Percentiles rank a stretch among this genome's conserved stretches.
phyloP scores from a whole-genome alignment of 2,329 filamentous ascomycete genomes.

The Pseudogymnoascus sp. region DNA sequence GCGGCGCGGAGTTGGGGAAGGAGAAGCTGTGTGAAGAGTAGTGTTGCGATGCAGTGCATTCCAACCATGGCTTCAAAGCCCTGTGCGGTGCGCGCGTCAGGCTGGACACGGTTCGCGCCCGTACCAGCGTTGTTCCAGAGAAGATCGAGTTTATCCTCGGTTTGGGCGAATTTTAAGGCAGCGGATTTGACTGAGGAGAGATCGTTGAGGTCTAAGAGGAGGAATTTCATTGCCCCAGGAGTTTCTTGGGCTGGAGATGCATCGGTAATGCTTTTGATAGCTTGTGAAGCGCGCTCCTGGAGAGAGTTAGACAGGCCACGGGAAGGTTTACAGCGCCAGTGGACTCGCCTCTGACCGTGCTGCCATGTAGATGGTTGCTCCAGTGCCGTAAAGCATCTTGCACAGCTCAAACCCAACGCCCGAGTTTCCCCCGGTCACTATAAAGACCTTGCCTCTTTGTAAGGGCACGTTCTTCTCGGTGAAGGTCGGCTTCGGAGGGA shows the following conservation, averaged over 20 bases:
- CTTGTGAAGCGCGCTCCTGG: slow-evolving; percentile 28
- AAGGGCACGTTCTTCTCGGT: slow-evolving; percentile 33
- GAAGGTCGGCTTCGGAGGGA: slow-evolving; percentile 31
- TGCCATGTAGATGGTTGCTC: slow-evolving; percentile 41
- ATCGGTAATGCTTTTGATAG: slow-evolving; percentile 32
- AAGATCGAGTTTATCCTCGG: slow-evolving; percentile 18
- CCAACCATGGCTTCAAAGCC: slow-evolving; percentile 14
- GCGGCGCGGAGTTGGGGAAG: slow-evolving; percentile 30
- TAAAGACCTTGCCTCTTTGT: slow-evolving; percentile 30
- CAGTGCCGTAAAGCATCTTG: slow-evolving; percentile 40
- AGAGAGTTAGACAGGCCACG: not conserved
- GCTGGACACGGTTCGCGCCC: slow-evolving; percentile 8
- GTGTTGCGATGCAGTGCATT: slow-evolving; percentile 14
- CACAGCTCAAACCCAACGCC: slow-evolving; percentile 37
- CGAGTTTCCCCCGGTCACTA: slow-evolving; percentile 33
- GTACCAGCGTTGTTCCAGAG: slow-evolving; percentile 23
- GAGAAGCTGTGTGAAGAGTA: slow-evolving; percentile 26
- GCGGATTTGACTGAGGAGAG: slow-evolving; percentile 20
- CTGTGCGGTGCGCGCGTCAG: slow-evolving; percentile 6
- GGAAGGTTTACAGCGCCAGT: not conserved
- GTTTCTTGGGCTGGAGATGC: slow-evolving; percentile 24
- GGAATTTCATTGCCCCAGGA: slow-evolving; percentile 28
- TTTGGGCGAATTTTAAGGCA: slow-evolving; percentile 15
- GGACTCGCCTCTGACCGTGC: slow-evolving; percentile 27
- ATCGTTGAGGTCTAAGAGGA: slow-evolving; percentile 30